A percentile compares a stretch with the other conserved stretches of the same genome.
These are phyloP conservation scores for Gloeostereum incarnatum DNA, from an alignment of 768 basidiomycete species.

Conservation along the genomic window DNA sequence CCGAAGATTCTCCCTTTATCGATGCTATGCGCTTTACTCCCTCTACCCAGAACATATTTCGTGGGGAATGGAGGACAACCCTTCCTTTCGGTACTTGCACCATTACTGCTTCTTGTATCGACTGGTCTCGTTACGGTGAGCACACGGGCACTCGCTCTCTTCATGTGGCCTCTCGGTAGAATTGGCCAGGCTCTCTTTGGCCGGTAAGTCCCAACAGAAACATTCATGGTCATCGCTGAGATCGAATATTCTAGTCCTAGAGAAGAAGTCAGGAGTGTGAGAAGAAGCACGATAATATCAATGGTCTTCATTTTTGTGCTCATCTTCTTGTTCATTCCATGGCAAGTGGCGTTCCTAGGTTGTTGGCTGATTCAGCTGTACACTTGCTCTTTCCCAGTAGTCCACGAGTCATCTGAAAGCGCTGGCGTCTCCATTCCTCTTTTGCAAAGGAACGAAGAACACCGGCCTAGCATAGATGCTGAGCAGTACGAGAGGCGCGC, in stretches of 20 bases:
- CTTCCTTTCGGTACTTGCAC: conserved; percentile 41
- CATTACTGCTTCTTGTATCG: conserved; percentile 47
- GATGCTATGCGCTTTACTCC: conserved; percentile 40
- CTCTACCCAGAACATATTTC: conserved; percentile 42
- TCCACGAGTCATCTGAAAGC: conserved; percentile 6
- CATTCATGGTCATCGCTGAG: not conserved
- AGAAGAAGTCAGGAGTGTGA: conserved; percentile 19
- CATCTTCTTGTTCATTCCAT: conserved; percentile 76
- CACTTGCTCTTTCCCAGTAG: conserved; percentile 37
- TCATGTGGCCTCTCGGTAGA: conserved; percentile 39
- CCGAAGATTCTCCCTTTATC: conserved; percentile 34
- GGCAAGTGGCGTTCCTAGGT: conserved; percentile 86
- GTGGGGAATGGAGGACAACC: conserved; percentile 51
- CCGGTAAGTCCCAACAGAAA: conserved; percentile 20
- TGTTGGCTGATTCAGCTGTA: conserved; percentile 74
- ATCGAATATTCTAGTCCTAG: not conserved
- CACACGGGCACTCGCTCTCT: conserved; percentile 41
- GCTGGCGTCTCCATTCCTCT: too few species aligned
- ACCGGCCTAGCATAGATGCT: too few species aligned
- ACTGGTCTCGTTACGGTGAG: conserved; percentile 54
- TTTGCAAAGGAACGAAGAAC: too few species aligned
- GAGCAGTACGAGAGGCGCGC: too few species aligned
- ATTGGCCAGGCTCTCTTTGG: conserved; percentile 19
- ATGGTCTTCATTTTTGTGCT: conserved; percentile 50
- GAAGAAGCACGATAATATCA: conserved; percentile 43